Evolutionary conservation across 2,329 filamentous ascomycete genomes (phyloP).

Genomic region (Amylocarpus encephaloides): DNA sequence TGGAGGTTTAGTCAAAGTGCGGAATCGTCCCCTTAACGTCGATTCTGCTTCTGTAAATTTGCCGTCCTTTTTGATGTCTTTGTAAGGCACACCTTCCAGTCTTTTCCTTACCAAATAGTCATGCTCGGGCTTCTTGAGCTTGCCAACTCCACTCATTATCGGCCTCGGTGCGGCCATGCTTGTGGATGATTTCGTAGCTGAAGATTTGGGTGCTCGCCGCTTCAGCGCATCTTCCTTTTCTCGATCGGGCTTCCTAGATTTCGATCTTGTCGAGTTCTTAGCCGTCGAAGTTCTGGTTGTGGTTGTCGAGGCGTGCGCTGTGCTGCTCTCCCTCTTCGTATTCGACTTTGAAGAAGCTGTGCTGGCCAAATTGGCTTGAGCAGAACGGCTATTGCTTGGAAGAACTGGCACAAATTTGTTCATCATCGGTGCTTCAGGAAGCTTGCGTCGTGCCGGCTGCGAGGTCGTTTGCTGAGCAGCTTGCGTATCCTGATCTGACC

Average conservation of each 20-base stretch:
- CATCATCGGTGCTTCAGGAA: constrained; percentile 14
- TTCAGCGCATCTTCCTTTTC: too few relatives aligned
- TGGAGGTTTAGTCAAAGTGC: constrained; percentile 58
- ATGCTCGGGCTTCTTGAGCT: constrained; percentile 36
- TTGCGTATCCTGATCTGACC: constrained; percentile 4
- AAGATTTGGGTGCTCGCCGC: neutral
- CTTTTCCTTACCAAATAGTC: constrained; percentile 49
- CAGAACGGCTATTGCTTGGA: constrained; percentile 9
- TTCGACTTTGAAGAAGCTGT: neutral
- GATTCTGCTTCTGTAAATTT: constrained; percentile 60
- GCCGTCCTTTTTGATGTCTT: constrained; percentile 51
- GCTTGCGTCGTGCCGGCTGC: constrained; percentile 15
- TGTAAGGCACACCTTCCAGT: constrained; percentile 54
- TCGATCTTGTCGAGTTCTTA: too few relatives aligned
- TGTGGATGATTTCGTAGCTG: neutral
- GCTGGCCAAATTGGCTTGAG: neutral
- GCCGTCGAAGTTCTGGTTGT: too few relatives aligned
- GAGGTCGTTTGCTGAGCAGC: constrained; percentile 4
- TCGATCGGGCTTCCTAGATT: too few relatives aligned
- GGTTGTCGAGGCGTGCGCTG: too few relatives aligned
- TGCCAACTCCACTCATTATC: constrained; percentile 7
- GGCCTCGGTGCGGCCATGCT: neutral
- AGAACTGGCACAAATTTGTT: constrained; percentile 8
- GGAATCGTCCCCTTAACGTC: constrained; percentile 62
- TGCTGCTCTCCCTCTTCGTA: too few relatives aligned